A percentile compares a stretch with the other conserved stretches of the same genome.
phyloP scores from a whole-genome alignment of 257 asterid species.

The Anisodus acutangulus region DNA sequence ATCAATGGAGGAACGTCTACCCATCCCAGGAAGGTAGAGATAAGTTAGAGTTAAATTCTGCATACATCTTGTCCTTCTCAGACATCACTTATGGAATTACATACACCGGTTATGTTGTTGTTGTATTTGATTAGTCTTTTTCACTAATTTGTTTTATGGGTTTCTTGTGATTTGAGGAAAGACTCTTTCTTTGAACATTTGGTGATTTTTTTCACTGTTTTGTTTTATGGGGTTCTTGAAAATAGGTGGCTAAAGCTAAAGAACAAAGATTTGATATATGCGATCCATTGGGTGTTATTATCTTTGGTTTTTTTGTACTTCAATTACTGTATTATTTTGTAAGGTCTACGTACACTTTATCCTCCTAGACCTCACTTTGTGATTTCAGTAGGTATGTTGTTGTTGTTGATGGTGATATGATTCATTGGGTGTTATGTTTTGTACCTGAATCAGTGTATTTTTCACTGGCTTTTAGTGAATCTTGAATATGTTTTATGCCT shows the following conservation, averaged over 20 bases:
- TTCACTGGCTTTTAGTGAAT: slow-evolving; percentile 23
- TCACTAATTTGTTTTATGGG: neutral
- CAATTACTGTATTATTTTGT: too few species aligned
- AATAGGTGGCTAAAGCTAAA: neutral
- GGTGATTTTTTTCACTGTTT: neutral
- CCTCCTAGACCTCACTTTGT: too few species aligned
- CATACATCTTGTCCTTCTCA: too few species aligned
- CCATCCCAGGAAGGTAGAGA: too few species aligned
- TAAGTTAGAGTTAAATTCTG: too few species aligned
- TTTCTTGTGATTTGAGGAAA: neutral
- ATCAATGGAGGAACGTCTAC: too few species aligned
- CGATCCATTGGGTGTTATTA: slow-evolving; percentile 24
- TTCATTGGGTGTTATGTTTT: slow-evolving; percentile 17
- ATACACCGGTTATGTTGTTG: too few species aligned
- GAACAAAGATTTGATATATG: slow-evolving; percentile 26
- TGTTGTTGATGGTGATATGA: neutral
- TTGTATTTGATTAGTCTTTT: neutral
- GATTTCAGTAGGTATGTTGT: too few species aligned
- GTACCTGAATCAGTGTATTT: neutral
- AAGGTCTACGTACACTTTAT: too few species aligned
- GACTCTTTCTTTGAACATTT: neutral
- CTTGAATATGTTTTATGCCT: slow-evolving; percentile 24
- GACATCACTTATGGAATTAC: too few species aligned
- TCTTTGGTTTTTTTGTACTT: too few species aligned
- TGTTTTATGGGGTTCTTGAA: neutral